Base-by-base conservation (phyloP, 352 stramenopile genomes). In the Aphanomyces invadans region DNA sequence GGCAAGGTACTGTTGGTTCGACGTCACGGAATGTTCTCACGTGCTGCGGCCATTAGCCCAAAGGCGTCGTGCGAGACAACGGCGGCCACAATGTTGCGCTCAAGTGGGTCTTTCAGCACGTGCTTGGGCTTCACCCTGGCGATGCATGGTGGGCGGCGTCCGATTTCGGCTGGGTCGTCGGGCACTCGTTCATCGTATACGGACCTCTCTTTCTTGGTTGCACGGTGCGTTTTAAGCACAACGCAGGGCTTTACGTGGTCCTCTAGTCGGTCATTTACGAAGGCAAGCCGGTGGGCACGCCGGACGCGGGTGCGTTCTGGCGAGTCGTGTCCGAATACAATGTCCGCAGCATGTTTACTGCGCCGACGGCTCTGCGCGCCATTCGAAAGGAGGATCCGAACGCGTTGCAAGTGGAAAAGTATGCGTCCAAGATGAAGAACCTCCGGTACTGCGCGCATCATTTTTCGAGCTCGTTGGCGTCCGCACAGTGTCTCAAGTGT, bases 141-240 rank as follows among this genome's bases (percentile, higher is more conserved):
- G 88, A 96, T 52, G 87, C 86, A 11, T 96, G 84, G 70, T 95
- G 87, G 76, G 80, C 87, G 4, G 86, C 86, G 1, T 88, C 75
- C 19, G 89, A 95, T 71, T 90, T 95, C 74, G 90, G 91, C 10
- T 97, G 91, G 91, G 81, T 88, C 17, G 85, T 96, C 15, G 89
- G 89, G 7, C 89, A 97, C 73, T 86, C 77, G 1, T 95, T 92
- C 71, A 86, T 88, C 61, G 81, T 96, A 0, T 97, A 97, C 70
- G 91, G 81, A 23, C 89, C 91, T 17, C 72, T 97, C 3, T 61
- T 96, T 0, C 75, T 90, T 59, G 91, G 88, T 28, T 92, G 83
- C 65, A 92, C 84, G 65, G 44, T 67, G 42, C 21, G 38, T 12
- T 39, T 10, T 21, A 7, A n/a, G n/a, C n/a, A n/a, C n/a, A n/a